phyloP scores from a whole-genome alignment of 257 asterid genomes.

The Solanum dulcamara region DNA sequence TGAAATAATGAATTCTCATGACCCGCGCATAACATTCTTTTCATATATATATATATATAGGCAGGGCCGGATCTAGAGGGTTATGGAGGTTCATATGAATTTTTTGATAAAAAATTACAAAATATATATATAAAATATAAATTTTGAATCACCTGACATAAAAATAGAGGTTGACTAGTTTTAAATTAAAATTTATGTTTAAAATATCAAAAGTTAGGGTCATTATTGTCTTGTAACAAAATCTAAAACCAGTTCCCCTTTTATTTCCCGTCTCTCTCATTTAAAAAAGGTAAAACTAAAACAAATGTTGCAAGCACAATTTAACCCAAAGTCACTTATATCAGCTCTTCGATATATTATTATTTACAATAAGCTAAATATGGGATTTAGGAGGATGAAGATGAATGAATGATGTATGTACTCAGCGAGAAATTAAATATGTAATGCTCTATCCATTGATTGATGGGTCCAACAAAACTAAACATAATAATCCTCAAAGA shows the following conservation, averaged over 20 bases:
- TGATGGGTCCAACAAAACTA: not conserved
- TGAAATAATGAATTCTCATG: not conserved
- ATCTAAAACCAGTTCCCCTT: not conserved
- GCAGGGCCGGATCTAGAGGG: no score
- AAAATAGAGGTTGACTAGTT: no score
- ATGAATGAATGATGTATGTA: not conserved
- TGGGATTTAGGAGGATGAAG: not conserved
- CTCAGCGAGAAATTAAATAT: not conserved
- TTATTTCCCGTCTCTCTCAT: not conserved
- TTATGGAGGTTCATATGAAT: no score
- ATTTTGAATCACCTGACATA: no score
- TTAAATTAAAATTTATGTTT: no score
- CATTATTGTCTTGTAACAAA: not conserved
- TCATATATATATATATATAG: no score
- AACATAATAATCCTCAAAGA: conserved; percentile 1
- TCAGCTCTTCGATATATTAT: no score
- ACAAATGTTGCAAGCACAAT: not conserved
- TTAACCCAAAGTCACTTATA: not conserved
- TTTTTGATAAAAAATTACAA: no score
- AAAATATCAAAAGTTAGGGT: not conserved
- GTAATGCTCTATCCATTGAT: not conserved
- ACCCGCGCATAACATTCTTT: not conserved
- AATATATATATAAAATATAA: no score
- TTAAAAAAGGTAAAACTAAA: not conserved
- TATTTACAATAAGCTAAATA: no score